Base-by-base conservation (phyloP, 257 asterid species). In the Eustoma russellianum region DNA sequence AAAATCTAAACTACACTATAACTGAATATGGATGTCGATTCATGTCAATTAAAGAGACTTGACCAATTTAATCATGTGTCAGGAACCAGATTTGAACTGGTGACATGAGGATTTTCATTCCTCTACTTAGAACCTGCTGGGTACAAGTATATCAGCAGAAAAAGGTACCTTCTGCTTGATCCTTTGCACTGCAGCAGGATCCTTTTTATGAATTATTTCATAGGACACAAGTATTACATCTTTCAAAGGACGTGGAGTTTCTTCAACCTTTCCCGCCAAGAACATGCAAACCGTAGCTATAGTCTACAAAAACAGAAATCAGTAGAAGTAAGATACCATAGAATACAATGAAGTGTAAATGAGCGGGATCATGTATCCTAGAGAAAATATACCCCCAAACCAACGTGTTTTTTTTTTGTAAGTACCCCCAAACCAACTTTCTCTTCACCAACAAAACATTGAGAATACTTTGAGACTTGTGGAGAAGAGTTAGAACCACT, bases 231-330 rank as follows among this genome's bases (percentile, higher is more conserved):
- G 69, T 67, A 91, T 91, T 12, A 87, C 97, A 73, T 91, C 97
- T 70, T 81, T 87, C 49, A 91, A 70, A 55, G 95, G 94, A 45
- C 94, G 98, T 45, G 97, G 98, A 61, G 98, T 87, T 85, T 91
- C 98, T 78, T 91, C 98, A 64, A 91, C 98, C 80, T 91, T 91
- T 40, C 97, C 97, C 17, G 98, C 97, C 14, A 91, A 86, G 73
- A 91, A n/a, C n/a, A n/a, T n/a, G n/a, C n/a, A n/a, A n/a, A n/a
- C n/a, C n/a, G n/a, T n/a, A n/a, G n/a, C n/a, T 60, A 91, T 75
- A 8, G 78, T 82, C 98, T 88, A 78, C 83, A 62, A 56, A 61
- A 55, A n/a, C 12, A 9, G 6, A 16, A 1, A 11, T 17, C 33
- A n/a, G 24, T 15, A 12, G 6, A 46, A 54, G 56, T 33, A 17